A percentile compares a stretch with the other conserved stretches of the same genome.
Evolutionary conservation across 805 yeast genomes (phyloP).

Genomic region (Schizosaccharomyces cryophilus): DNA sequence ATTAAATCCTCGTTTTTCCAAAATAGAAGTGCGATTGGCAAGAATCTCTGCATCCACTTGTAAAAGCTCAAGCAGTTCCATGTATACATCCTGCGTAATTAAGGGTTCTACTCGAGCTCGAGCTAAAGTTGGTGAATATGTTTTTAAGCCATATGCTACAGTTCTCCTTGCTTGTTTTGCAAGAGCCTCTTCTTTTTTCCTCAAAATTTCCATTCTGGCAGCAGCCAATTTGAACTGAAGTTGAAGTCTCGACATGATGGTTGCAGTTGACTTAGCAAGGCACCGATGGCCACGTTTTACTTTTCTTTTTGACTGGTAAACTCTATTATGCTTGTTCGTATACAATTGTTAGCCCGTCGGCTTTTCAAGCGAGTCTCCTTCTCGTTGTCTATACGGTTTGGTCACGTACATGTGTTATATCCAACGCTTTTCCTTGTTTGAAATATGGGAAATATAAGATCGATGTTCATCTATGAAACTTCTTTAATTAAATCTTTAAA

Average conservation of each 20-base stretch:
- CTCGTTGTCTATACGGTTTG: too few relatives aligned
- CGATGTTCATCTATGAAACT: too few relatives aligned
- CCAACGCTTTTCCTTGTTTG: too few relatives aligned
- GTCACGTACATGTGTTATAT: too few relatives aligned
- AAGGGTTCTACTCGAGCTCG: neutral
- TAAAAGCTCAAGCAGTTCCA: neutral
- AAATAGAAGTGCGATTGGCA: neutral
- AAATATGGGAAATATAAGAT: too few relatives aligned
- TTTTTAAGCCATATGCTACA: neutral
- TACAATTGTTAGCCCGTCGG: too few relatives aligned
- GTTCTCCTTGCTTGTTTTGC: neutral
- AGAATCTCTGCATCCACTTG: neutral
- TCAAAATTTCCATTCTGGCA: neutral
- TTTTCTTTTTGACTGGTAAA: too few relatives aligned
- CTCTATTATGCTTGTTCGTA: too few relatives aligned
- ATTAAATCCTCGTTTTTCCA: neutral
- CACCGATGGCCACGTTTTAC: too few relatives aligned
- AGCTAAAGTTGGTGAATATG: neutral
- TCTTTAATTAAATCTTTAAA: too few relatives aligned
- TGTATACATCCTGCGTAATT: neutral
- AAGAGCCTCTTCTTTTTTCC: neutral
- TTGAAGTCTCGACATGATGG: neutral
- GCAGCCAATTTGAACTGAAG: neutral
- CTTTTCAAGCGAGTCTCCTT: too few relatives aligned
- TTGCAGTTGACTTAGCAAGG: neutral